phyloP scores from a whole-genome alignment of 2,329 filamentous ascomycete genomes.

The Xylaria arbuscula region DNA sequence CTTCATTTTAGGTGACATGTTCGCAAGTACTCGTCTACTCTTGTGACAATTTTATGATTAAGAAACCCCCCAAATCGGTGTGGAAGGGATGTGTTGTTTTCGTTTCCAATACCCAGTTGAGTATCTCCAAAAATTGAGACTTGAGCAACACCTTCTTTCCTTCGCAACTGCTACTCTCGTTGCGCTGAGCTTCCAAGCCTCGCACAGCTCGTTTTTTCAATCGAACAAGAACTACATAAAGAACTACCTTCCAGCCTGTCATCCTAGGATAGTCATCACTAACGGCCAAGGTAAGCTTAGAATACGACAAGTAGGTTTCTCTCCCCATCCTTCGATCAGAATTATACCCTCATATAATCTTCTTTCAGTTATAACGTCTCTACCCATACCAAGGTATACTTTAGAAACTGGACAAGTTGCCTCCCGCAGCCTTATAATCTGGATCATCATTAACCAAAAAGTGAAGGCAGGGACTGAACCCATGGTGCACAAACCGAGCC shows the following conservation, averaged over 20 bases:
- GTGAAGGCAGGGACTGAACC: neutral
- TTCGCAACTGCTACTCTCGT: neutral
- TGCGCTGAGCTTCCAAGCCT: neutral
- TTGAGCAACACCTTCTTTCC: neutral
- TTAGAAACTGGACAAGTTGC: neutral
- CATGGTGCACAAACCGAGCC: neutral
- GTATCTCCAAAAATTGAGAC: neutral
- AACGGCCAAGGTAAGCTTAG: neutral
- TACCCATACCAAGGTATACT: neutral
- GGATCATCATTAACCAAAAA: neutral
- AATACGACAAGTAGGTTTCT: neutral
- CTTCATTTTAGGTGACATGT: neutral
- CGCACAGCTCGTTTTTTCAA: neutral
- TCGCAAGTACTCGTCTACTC: neutral
- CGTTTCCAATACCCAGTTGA: neutral
- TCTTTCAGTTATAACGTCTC: neutral
- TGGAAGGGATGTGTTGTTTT: neutral
- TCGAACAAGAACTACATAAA: neutral
- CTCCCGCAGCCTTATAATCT: neutral
- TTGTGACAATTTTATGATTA: neutral
- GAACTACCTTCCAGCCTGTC: neutral
- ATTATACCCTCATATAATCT: neutral
- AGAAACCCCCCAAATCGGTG: neutral
- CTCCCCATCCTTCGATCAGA: neutral
- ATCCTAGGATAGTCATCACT: neutral